Base-by-base conservation (phyloP, 257 asterid species). In the Solanum sitiens region DNA sequence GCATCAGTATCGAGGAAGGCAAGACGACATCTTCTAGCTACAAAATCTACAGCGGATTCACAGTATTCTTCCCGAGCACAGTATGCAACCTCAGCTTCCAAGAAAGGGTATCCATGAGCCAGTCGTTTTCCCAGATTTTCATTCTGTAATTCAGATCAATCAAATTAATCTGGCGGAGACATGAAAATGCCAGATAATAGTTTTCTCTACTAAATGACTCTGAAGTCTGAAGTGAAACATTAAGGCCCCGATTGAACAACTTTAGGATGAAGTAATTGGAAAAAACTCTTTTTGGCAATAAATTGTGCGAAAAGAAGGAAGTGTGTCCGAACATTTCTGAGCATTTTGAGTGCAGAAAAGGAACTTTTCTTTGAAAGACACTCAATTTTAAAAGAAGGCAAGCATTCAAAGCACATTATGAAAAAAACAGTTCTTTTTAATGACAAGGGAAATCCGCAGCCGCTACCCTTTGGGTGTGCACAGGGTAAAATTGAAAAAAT, bases 1-100 rank as follows among this genome's bases (percentile, higher is more conserved):
- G 99, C 99, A 92, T 94, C 98, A 2, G 99, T 97, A 89, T 96
- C 99, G 2, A 97, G 96, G 91, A 97, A 97, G 86, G 99, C 99
- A 75, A 97, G 99, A 16, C 99, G 98, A 76, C 94, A 97, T 89
- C 99, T 93, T 88, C 99, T 92, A 77, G 99, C 99, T 83, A 97
- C 92, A 92, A 95, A 97, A 89, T 97, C 99, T 87, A 97, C 98
- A 4, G 94, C 98, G 44, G 98, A 95, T 90, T 97, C 99, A 74
- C 99, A 95, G 91, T 97, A 96, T 76, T 97, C 99, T 44, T 96
- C 88, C 86, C 99, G 94, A 84, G 99, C 99, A 93, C 98, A 93
- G 91, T 96, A 96, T 77, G 99, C 99, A 82, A 96, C 99, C 88
- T 97, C 99, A 2, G 99, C 99, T 91, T 97, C 99, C 83, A 97